Conservation (phyloP, 2,329 filamentous ascomycete species). For the Thielaviopsis euricoi region DNA sequence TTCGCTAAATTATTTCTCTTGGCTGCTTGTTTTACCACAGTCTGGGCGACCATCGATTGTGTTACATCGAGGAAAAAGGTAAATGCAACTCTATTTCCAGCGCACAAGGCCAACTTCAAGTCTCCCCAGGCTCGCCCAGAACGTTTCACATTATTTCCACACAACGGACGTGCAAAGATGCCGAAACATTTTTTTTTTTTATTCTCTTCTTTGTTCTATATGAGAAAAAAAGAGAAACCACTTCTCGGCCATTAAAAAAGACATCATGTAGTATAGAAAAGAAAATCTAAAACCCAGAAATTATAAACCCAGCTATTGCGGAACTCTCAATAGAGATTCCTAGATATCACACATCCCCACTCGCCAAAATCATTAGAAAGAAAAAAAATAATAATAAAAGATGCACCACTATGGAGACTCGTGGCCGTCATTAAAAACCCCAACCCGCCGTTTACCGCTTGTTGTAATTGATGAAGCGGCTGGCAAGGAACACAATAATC, state of each 20-base stretch:
- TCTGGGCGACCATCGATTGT: no score
- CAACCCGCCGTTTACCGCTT: conserved; percentile 5
- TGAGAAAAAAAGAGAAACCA: not conserved
- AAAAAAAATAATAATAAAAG: not conserved
- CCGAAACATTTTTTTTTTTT: no score
- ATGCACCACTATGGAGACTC: not conserved
- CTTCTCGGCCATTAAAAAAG: not conserved
- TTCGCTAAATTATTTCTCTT: no score
- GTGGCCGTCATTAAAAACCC: not conserved
- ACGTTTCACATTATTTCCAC: no score
- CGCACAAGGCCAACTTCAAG: no score
- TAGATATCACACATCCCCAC: not conserved
- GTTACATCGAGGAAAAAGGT: no score
- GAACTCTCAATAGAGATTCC: not conserved
- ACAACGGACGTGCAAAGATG: no score
- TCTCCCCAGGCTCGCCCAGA: no score
- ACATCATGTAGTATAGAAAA: no score
- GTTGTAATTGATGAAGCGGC: conserved; percentile 38
- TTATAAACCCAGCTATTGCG: not conserved
- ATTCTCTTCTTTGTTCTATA: no score
- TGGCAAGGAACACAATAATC: conserved; percentile 39
- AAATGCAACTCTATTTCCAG: no score
- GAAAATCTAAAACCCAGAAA: not conserved
- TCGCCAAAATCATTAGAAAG: not conserved
- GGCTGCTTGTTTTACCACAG: no score